Evolutionary conservation across 805 yeast genomes (phyloP).

Genomic region (Groenewaldozyma salmanticensis): DNA sequence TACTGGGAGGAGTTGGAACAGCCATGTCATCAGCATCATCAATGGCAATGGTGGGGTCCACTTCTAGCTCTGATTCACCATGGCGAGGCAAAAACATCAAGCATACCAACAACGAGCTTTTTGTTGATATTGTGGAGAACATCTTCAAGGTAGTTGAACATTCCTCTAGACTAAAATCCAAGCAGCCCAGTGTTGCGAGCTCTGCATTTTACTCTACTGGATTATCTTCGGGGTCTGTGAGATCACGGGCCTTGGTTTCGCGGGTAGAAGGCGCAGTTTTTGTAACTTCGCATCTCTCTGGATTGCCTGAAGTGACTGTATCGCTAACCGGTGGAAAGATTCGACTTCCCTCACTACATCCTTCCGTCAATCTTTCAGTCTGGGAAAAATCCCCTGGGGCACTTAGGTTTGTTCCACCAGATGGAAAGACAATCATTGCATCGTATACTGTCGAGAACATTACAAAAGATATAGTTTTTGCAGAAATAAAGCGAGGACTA

Average conservation of each 20-base stretch:
- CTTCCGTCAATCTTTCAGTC: slow-evolving; percentile 46
- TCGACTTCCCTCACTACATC: slow-evolving; percentile 55
- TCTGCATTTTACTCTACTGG: slow-evolving; percentile 23
- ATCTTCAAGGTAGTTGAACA: slow-evolving; percentile 45
- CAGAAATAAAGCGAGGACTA: slow-evolving; percentile 44
- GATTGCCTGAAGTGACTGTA: slow-evolving; percentile 58
- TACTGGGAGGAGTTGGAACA: slow-evolving; percentile 33
- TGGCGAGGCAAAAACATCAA: slow-evolving; percentile 74
- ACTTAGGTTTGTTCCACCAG: slow-evolving; percentile 77
- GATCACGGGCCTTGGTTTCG: slow-evolving; percentile 19
- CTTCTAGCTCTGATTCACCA: slow-evolving; percentile 35
- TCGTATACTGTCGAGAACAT: slow-evolving; percentile 47
- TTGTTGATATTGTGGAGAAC: slow-evolving; percentile 69
- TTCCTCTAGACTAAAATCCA: too few species aligned
- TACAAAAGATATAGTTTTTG: slow-evolving; percentile 36
- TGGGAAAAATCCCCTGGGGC: slow-evolving; percentile 42
- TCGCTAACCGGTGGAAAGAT: slow-evolving; percentile 33
- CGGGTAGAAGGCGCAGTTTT: slow-evolving; percentile 52
- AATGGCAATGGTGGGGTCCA: slow-evolving; percentile 9
- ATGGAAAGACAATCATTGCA: slow-evolving; percentile 59
- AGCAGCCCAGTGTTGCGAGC: slow-evolving; percentile 7
- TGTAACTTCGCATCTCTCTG: slow-evolving; percentile 63
- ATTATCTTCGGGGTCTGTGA: slow-evolving; percentile 4
- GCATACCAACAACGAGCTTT: slow-evolving; percentile 74
- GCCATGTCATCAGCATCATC: slow-evolving; percentile 2